phyloP scores from a whole-genome alignment of 1,139 yeast species.

The Yamadazyma atlantica region DNA sequence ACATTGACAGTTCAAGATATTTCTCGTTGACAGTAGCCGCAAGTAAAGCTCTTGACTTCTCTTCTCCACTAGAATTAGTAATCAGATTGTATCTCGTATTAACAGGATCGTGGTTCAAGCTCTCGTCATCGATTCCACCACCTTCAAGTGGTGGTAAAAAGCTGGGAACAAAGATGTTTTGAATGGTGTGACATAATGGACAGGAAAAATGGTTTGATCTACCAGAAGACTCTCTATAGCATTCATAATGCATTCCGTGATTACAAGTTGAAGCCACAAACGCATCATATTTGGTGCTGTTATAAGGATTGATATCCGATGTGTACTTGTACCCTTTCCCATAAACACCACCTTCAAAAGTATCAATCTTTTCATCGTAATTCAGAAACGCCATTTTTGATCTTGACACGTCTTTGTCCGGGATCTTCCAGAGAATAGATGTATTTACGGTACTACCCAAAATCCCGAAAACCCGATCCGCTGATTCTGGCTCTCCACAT shows the following conservation, averaged over 20 bases:
- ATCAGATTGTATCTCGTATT: constrained; percentile 21
- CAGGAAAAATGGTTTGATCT: constrained; percentile 42
- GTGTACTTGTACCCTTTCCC: constrained; percentile 27
- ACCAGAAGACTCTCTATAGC: constrained; percentile 42
- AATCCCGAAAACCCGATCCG: constrained; percentile 52
- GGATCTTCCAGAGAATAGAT: constrained; percentile 50
- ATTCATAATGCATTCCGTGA: constrained; percentile 63
- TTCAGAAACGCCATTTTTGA: constrained; percentile 24
- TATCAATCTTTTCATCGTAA: constrained; percentile 21
- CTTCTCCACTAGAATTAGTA: constrained; percentile 12
- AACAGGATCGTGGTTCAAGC: constrained; percentile 16
- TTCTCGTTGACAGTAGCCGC: constrained; percentile 10
- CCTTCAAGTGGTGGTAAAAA: constrained; percentile 24
- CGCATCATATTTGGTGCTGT: constrained; percentile 17
- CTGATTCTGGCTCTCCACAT: constrained; percentile 60
- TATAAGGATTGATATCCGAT: constrained; percentile 7
- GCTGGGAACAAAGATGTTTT: constrained; percentile 46
- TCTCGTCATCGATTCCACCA: constrained; percentile 14
- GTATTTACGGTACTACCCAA: constrained; percentile 41
- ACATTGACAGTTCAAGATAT: constrained; percentile 9
- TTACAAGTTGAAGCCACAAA: constrained; percentile 61
- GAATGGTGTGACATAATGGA: constrained; percentile 63
- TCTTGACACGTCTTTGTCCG: constrained; percentile 20
- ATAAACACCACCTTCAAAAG: constrained; percentile 16
- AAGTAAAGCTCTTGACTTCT: constrained; percentile 14